phyloP scores from a whole-genome alignment of 176 grass and related monocot genomes.

The Musa acuminata region DNA sequence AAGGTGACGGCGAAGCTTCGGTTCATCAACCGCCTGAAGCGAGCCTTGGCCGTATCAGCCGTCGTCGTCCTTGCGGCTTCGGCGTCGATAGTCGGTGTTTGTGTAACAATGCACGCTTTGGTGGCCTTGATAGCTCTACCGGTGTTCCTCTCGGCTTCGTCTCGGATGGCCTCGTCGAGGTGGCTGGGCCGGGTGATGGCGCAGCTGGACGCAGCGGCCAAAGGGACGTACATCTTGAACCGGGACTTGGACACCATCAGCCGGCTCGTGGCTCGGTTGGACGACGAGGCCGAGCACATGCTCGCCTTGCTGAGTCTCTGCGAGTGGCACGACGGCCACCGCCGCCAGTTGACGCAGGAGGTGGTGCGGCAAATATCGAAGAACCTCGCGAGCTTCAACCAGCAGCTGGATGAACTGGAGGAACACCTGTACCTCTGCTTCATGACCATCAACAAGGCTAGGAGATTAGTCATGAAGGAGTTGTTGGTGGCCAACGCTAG shows the following conservation, averaged over 20 bases:
- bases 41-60: conserved; percentile 28
- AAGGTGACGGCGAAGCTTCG: conserved; percentile 48
- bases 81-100: conserved; percentile 46
- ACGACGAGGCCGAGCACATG: conserved; percentile 80
- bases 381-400: conserved; percentile 65
- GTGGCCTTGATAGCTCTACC: conserved; percentile 33
- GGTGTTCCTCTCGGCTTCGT: conserved; percentile 8
- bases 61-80: conserved; percentile 5
- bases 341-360: conserved; percentile 58
- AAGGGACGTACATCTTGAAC: conserved; percentile 80
- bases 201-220: conserved; percentile 74
- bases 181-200: conserved; percentile 23
- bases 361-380: conserved; percentile 73
- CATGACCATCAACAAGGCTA: conserved; percentile 90
- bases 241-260: conserved; percentile 88
- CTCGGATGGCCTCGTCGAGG: conserved; percentile 31
- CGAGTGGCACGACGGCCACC: conserved; percentile 29
- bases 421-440: conserved; percentile 95
- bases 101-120: conserved; percentile 52
- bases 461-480: conserved; percentile 71
- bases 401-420: conserved; percentile 90
- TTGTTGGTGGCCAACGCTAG: conserved; percentile 21
- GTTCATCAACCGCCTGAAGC: conserved; percentile 37
- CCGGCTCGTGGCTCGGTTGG: conserved; percentile 60
- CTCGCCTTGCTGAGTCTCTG: conserved; percentile 62